A percentile compares a stretch with the other conserved stretches of the same genome.
Evolutionary conservation across 352 stramenopile species (phyloP).

Genomic region (Phytophthora boehmeriae): DNA sequence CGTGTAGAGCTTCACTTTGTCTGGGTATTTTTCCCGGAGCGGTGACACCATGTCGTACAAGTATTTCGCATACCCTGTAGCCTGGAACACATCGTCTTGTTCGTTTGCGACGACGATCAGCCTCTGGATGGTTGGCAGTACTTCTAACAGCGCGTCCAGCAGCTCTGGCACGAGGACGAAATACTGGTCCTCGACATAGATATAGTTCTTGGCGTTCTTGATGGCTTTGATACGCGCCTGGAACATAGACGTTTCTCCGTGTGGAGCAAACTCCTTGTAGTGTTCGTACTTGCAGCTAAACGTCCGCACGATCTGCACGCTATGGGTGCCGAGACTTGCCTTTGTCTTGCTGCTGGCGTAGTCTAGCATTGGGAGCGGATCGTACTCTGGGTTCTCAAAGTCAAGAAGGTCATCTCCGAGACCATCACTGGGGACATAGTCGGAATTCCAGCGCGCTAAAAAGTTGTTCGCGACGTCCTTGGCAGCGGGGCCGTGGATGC

Average conservation of each 20-base stretch:
- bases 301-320: slow-evolving; percentile 60
- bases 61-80: slow-evolving; percentile 46
- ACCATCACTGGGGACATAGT: slow-evolving; percentile 24
- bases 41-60: slow-evolving; percentile 58
- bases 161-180: slow-evolving; percentile 48
- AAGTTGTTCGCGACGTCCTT: slow-evolving; percentile 61
- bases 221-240: slow-evolving; percentile 43
- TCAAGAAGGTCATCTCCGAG: slow-evolving; percentile 38
- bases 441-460: slow-evolving; percentile 51
- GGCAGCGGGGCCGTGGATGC: slow-evolving; percentile 46
- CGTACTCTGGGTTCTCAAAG: slow-evolving; percentile 46
- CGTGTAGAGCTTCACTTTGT: slow-evolving; percentile 39
- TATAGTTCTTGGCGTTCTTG: slow-evolving; percentile 46
- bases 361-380: slow-evolving; percentile 14
- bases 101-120: slow-evolving; percentile 52
- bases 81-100: slow-evolving; percentile 28
- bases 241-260: slow-evolving; percentile 54
- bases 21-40: slow-evolving; percentile 34
- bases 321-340: slow-evolving; percentile 22
- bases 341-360: slow-evolving; percentile 11
- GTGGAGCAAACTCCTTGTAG: slow-evolving; percentile 56
- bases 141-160: slow-evolving; percentile 40
- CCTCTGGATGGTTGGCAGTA: slow-evolving; percentile 45
- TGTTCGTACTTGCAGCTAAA: slow-evolving; percentile 60
- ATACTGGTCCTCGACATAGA: slow-evolving; percentile 33